These are phyloP conservation scores for Aurifilum marmelostoma DNA, from an alignment of 2,329 filamentous ascomycete species.

Conservation along the genomic window DNA sequence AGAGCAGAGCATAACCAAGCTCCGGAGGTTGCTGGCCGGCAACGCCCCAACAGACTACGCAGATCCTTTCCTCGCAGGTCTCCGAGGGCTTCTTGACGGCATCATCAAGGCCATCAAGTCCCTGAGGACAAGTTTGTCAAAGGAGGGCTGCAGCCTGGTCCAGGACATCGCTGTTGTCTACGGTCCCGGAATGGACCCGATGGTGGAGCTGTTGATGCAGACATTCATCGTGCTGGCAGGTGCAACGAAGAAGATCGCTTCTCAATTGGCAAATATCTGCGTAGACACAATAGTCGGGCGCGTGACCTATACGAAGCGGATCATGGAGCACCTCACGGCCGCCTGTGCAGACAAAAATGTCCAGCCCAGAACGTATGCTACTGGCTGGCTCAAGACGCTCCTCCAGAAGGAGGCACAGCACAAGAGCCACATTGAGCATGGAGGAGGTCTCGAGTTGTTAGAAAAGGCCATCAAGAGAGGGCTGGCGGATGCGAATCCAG, in stretches of 20 bases:
- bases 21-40: slow-evolving; percentile 79
- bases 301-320: slow-evolving; percentile 76
- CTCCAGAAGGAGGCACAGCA: slow-evolving; percentile 77
- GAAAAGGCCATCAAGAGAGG: slow-evolving; percentile 91
- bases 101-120: slow-evolving; percentile 86
- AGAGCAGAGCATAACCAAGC: slow-evolving; percentile 77
- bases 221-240: slow-evolving; percentile 87
- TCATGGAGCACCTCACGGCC: slow-evolving; percentile 82
- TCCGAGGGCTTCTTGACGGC: slow-evolving; percentile 80
- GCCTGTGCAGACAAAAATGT: slow-evolving; percentile 94
- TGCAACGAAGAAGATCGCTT: slow-evolving; percentile 89
- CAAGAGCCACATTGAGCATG: slow-evolving; percentile 82
- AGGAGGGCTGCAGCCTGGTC: slow-evolving; percentile 80
- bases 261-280: slow-evolving; percentile 78
- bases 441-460: slow-evolving; percentile 78
- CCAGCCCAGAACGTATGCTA: slow-evolving; percentile 76
- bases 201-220: slow-evolving; percentile 90
- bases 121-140: slow-evolving; percentile 85
- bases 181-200: slow-evolving; percentile 78
- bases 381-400: slow-evolving; percentile 83
- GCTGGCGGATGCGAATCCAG: slow-evolving; percentile 85
- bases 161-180: slow-evolving; percentile 81
- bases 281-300: slow-evolving; percentile 81
- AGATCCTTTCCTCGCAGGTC: slow-evolving; percentile 68
- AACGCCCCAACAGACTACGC: slow-evolving; percentile 81